Evolutionary conservation across 768 basidiomycete genomes (phyloP), one percentile per base, ranked within the genome.

Genomic region (Serendipita indica): DNA sequence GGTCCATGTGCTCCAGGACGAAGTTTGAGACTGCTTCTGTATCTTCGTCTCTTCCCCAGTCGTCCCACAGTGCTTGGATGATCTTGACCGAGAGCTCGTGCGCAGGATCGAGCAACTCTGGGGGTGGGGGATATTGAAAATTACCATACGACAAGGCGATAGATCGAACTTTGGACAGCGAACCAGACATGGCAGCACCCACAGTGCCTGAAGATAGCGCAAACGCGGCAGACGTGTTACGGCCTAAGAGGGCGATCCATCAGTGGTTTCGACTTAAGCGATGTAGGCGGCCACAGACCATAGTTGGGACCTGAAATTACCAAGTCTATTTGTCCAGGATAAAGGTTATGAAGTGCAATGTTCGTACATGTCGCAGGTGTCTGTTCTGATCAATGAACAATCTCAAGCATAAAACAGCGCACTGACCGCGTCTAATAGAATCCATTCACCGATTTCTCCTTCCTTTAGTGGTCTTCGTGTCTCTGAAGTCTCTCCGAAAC

Each of bases 341-440:
- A 93, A 6, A 97, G 65, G 65, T 97, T 97, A 69, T 94, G 87
- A 39, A 97, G 72, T 1, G 81, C 90, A 60, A 97, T 82, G 65
- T 94, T 96, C 2, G 88, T 76, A 67, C 93, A 96, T 12, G 93
- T 87, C 2, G 92, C 90, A 3, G 93, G 89, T 7, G 89, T 91
- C 86, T 87, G 62, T 18, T n/a, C 52, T 2, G 41, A 37, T 43
- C 34, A 27, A 59, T 28, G n/a, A 54, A 12, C 16, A 27, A 28
- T 27, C 49, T 59, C 57, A 20, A 62, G 57, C 57, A 52, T 43
- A 62, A 14, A 4, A 4, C 30, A 25, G 60, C 22, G 7, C 60
- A 70, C 77, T 59, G 72, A 89, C 88, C 14, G 87, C 88, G 61
- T 89, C 87, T 3, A 96, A 72, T 25, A 98, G 77, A 59, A 96